Conservation (phyloP, 2,329 filamentous ascomycete genomes). For the Graphium sp. region DNA sequence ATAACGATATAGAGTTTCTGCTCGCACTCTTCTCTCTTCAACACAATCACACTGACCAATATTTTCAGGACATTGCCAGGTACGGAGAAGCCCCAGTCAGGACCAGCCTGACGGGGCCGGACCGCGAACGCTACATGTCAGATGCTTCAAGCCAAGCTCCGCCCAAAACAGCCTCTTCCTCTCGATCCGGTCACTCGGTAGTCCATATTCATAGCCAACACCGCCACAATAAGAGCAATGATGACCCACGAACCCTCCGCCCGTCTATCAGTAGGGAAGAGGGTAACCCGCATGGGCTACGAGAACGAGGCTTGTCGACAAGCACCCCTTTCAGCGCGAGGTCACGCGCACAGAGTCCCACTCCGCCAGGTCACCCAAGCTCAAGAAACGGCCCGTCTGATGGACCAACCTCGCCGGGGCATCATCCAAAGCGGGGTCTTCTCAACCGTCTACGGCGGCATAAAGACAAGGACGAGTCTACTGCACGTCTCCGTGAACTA, state of each 20-base stretch:
- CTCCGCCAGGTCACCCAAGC: slow-evolving; percentile 50
- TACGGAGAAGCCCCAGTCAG: slow-evolving; percentile 66
- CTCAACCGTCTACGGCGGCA: slow-evolving; percentile 32
- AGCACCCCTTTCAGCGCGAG: slow-evolving; percentile 25
- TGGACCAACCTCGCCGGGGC: slow-evolving; percentile 41
- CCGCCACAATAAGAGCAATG: slow-evolving; percentile 54
- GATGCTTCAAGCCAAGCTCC: slow-evolving; percentile 31
- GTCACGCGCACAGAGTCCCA: slow-evolving; percentile 63
- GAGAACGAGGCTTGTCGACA: slow-evolving; percentile 31
- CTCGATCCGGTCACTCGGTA: slow-evolving; percentile 39
- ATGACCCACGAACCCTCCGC: slow-evolving; percentile 47
- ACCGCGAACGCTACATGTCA: slow-evolving; percentile 48
- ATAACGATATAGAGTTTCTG: too few relatives aligned
- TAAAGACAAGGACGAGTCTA: slow-evolving; percentile 36
- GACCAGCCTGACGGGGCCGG: slow-evolving; percentile 49
- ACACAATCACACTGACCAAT: background rate
- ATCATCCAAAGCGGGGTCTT: slow-evolving; percentile 32
- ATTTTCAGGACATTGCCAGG: slow-evolving; percentile 49
- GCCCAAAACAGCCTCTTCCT: slow-evolving; percentile 45
- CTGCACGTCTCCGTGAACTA: slow-evolving; percentile 25
- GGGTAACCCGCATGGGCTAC: slow-evolving; percentile 31
- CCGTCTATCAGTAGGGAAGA: slow-evolving; percentile 67
- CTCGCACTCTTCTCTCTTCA: slow-evolving; percentile 1
- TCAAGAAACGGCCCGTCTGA: slow-evolving; percentile 31
- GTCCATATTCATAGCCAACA: slow-evolving; percentile 51